Percentiles rank a stretch among this genome's conserved stretches.
phyloP scores from a whole-genome alignment of 805 yeast genomes.

The Hermanozyma aechmeae region DNA sequence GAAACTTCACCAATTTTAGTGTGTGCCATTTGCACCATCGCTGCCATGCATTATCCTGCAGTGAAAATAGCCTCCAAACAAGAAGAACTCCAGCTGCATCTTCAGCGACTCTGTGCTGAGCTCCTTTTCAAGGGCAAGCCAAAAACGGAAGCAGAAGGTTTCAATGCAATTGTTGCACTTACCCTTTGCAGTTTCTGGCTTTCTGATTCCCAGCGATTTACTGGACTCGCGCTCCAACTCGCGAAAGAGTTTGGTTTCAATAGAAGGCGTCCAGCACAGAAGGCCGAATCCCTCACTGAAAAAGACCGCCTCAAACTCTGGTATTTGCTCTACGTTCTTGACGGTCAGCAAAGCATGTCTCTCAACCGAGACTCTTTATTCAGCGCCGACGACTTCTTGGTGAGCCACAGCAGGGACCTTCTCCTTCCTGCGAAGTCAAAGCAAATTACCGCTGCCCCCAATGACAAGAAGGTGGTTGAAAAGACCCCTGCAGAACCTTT shows the following conservation, averaged over 20 bases:
- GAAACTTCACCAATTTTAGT: constrained; percentile 46
- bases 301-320: constrained; percentile 49
- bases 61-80: constrained; percentile 19
- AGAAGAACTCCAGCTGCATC: constrained; percentile 17
- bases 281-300: constrained; percentile 10
- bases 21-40: constrained; percentile 51
- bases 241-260: constrained; percentile 47
- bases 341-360: constrained; percentile 60
- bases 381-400: constrained; percentile 34
- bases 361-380: constrained; percentile 50
- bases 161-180: constrained; percentile 53
- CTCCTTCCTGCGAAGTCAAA: constrained; percentile 12
- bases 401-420: constrained; percentile 33
- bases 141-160: constrained; percentile 37
- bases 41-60: constrained; percentile 51
- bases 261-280: constrained; percentile 10
- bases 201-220: constrained; percentile 53
- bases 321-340: constrained; percentile 57
- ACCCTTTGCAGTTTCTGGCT: constrained; percentile 65
- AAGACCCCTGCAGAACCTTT: too few species aligned
- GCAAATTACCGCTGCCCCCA: background rate
- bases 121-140: constrained; percentile 29
- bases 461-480: too few species aligned
- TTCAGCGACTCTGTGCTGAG: constrained; percentile 24
- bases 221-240: constrained; percentile 58